phyloP scores from a whole-genome alignment of 1,284 basidiomycete species.

The Malassezia slooffiae region DNA sequence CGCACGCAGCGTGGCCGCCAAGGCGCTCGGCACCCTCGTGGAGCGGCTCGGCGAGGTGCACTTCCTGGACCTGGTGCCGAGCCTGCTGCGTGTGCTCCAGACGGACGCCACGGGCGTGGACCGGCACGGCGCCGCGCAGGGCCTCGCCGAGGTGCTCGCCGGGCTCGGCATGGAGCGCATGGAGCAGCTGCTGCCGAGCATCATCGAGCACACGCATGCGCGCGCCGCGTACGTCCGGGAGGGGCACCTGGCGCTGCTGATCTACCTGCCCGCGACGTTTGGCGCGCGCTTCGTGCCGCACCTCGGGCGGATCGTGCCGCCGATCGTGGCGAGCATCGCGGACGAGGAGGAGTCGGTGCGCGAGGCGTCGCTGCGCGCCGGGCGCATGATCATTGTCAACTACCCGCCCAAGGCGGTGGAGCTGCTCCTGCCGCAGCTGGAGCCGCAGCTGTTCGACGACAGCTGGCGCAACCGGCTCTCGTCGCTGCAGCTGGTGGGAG shows the following conservation, averaged over 20 bases:
- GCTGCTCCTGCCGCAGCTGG: slow-evolving; percentile 82
- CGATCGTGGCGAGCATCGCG: slow-evolving; percentile 81
- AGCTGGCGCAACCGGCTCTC: slow-evolving; percentile 84
- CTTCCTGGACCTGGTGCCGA: slow-evolving; percentile 88
- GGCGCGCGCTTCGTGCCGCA: slow-evolving; percentile 87
- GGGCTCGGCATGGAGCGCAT: slow-evolving; percentile 94
- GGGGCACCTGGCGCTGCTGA: slow-evolving; percentile 94
- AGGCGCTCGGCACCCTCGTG: slow-evolving; percentile 90
- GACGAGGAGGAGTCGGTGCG: slow-evolving; percentile 81
- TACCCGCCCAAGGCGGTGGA: slow-evolving; percentile 88
- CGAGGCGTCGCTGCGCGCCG: slow-evolving; percentile 96
- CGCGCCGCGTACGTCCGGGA: slow-evolving; percentile 84
- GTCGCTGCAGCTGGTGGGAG: slow-evolving; percentile 88
- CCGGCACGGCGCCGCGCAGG: slow-evolving; percentile 93
- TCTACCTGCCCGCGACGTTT: slow-evolving; percentile 92
- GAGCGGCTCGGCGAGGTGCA: slow-evolving; percentile 88
- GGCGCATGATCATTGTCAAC: slow-evolving; percentile 93
- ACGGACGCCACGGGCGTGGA: slow-evolving; percentile 92
- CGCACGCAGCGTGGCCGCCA: slow-evolving; percentile 90
- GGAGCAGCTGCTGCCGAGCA: slow-evolving; percentile 85
- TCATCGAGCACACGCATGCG: slow-evolving; percentile 81
- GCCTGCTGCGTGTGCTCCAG: slow-evolving; percentile 78
- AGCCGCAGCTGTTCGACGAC: slow-evolving; percentile 85
- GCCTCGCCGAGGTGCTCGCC: slow-evolving; percentile 86
- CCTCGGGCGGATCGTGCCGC: slow-evolving; percentile 82